Conservation (phyloP, 805 yeast species). For the Debaryomyces prosopidis region DNA sequence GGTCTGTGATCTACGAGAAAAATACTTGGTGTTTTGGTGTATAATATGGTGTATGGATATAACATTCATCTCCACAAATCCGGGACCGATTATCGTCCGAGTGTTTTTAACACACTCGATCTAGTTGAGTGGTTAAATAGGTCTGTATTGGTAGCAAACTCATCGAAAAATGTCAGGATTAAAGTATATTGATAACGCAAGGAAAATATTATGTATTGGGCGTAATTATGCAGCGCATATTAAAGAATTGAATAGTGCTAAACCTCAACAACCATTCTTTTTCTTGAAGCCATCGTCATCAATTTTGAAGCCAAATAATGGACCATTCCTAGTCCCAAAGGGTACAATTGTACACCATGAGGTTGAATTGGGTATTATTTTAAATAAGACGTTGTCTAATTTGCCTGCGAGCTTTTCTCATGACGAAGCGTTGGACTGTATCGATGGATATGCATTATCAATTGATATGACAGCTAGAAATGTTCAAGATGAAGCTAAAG, state of each 20-base stretch:
- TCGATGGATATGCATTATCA: slow-evolving; percentile 86
- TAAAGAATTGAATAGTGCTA: slow-evolving; percentile 78
- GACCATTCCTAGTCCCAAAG: slow-evolving; percentile 80
- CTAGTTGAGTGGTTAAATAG: too few relatives aligned
- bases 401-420: slow-evolving; percentile 59
- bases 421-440: slow-evolving; percentile 70
- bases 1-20: too few relatives aligned
- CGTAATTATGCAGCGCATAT: slow-evolving; percentile 97
- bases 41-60: too few relatives aligned
- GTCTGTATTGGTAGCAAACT: too few relatives aligned
- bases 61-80: too few relatives aligned
- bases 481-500: slow-evolving; percentile 92
- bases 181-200: slow-evolving; percentile 58
- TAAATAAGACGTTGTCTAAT: slow-evolving; percentile 65
- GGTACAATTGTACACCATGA: slow-evolving; percentile 88
- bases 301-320: slow-evolving; percentile 56
- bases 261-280: slow-evolving; percentile 87
- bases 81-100: too few relatives aligned
- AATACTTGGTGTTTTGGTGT: too few relatives aligned
- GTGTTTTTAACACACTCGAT: too few relatives aligned
- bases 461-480: slow-evolving; percentile 95
- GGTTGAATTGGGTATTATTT: slow-evolving; percentile 81
- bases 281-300: slow-evolving; percentile 88
- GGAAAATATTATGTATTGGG: slow-evolving; percentile 91
- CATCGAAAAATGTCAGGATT: slow-evolving; percentile 12